Percentiles rank a stretch among this genome's conserved stretches.
Evolutionary conservation across 1,284 basidiomycete genomes (phyloP).

Genomic region (Coniferiporia sulphurascens): DNA sequence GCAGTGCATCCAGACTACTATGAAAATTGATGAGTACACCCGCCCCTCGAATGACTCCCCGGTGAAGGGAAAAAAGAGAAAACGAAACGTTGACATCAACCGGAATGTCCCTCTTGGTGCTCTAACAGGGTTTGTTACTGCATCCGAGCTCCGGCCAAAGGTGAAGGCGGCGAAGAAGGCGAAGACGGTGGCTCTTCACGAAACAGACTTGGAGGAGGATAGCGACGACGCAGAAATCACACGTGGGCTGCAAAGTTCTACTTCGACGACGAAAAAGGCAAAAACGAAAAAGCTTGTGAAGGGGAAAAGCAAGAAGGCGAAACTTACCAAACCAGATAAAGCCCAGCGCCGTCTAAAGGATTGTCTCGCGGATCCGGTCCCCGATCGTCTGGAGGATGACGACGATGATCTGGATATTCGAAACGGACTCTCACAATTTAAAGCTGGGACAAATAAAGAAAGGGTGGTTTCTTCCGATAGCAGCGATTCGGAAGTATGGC

Average conservation of each 20-base stretch:
- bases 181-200: conserved; percentile 25
- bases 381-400: conserved; percentile 42
- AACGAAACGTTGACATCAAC: conserved; percentile 59
- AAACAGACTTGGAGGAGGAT: conserved; percentile 48
- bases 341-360: conserved; percentile 17
- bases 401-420: conserved; percentile 53
- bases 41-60: conserved; percentile 23
- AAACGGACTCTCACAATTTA: conserved; percentile 22
- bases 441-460: not conserved
- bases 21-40: conserved; percentile 74
- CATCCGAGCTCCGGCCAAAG: conserved; percentile 45
- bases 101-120: conserved; percentile 67
- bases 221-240: conserved; percentile 62
- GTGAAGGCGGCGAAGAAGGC: conserved; percentile 41
- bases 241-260: conserved; percentile 38
- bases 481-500: not conserved
- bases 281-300: conserved; percentile 21
- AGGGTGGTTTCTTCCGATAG: not conserved
- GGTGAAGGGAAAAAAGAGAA: conserved; percentile 52
- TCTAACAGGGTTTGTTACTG: conserved; percentile 57
- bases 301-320: conserved; percentile 28
- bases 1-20: conserved; percentile 71
- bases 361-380: conserved; percentile 6
- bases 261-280: conserved; percentile 21
- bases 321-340: conserved; percentile 18